Evolutionary conservation across 495 filamentous ascomycete species (phyloP), one percentile per base, ranked within the genome.

Genomic region (Penicillium maclennaniae): DNA sequence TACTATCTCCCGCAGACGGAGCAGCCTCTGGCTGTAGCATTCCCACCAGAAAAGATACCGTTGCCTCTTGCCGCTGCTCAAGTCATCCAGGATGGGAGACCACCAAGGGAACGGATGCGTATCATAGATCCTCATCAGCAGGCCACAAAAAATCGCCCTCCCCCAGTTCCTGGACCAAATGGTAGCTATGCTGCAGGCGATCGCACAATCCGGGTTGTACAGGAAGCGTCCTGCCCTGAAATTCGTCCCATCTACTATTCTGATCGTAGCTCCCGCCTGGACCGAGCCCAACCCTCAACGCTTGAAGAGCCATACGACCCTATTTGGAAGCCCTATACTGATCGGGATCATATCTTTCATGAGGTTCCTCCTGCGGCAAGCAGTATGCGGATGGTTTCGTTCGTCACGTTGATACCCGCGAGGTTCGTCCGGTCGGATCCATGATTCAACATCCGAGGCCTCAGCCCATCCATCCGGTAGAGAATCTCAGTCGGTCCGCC

Each of bases 331-430:
- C 45, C 23, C 49, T 52, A 46, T 42, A 47, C 56, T 53, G 41
- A 63, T 54, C 57, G 55, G 7, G 48, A 41, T 21, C 48, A 54
- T 20, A 26, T 47, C 49, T 43, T 57, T 16, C 46, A 60, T 49
- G 57, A 55, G 25, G 34, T 46, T 20, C 49, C 56, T 28, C 49
- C 53, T 7, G 56, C 27, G 65, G 63, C 23, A 63, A 59, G 21
- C 50, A 65, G 16, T 72, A 75, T 55, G 70, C 72, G 8, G 66
- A 72, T 50, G 69, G 57, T 49, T 73, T 75, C 51, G 63, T 73
- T 47, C 72, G 69, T 49, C 59, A 60, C 27, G 54, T 75, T 62
- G 69, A 68, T 52, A 47, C 59, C 20, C 62, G 55, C 40, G 68
- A 69, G 36, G 52, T 60, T 31, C 48, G 45, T 45, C 60, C 65